Evolutionary conservation across 2,329 filamentous ascomycete species (phyloP), one percentile per base, ranked within the genome.

Genomic region (Sphaceloma murrayae): DNA sequence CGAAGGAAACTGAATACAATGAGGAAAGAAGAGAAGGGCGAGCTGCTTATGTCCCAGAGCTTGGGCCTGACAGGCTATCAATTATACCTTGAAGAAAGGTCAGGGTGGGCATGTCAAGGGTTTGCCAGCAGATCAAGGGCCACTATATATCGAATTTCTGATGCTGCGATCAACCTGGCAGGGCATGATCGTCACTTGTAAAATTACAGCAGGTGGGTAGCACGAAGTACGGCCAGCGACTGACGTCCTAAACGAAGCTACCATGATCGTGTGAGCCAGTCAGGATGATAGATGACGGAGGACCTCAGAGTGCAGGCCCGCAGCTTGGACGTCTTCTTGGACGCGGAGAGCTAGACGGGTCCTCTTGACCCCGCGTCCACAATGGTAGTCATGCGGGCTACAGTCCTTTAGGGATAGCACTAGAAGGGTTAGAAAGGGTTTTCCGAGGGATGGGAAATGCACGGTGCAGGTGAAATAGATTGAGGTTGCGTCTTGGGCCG

Each of bases 371-470:
- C 36, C 36, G 36, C 36, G 36, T 40, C 22, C 19, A 18, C n/a
- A 16, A 40, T 40, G 36, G 36, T 40, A 40, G 36, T 18, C n/a
- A 40, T 26, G 36, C 24, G 24, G 22, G 36, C 36, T 40, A 40
- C 13, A 22, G 24, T 40, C 14, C 22, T 7, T 40, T 40, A 29
- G 36, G 36, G 24, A 13, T 16, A n/a, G n/a, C 24, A 30, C 36
- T 30, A 40, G 36, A 40, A 40, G 22, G 30, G 36, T 26, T 40
- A 40, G 36, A 40, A 40, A 26, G 36, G 19, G 7, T 27, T 27
- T n/a, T n/a, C n/a, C 6, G 24, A 6, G 24, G 24, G 19, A 40
- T 40, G 22, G 26, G 36, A 16, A 26, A 16, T 13, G 36, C 36
- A 40, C 36, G 30, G 22, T 29, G 36, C 36, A 40, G 24, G 16